Conservation (phyloP, 2,329 filamentous ascomycete species). For the Fusarium mangiferae region DNA sequence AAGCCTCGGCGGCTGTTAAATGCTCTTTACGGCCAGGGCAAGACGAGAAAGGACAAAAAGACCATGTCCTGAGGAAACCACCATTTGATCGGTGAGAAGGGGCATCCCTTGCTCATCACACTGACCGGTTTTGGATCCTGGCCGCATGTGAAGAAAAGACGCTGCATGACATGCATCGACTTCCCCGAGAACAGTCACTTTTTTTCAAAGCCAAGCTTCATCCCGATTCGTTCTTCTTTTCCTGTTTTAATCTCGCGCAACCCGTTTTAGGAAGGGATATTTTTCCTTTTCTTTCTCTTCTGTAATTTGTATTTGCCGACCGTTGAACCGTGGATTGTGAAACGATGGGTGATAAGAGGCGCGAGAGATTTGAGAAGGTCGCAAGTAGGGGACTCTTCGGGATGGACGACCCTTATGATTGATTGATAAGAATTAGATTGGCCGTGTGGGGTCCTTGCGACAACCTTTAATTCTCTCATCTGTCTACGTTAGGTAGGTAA, state of each 20-base stretch:
- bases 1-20: constrained; percentile 19
- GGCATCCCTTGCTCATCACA: constrained; percentile 9
- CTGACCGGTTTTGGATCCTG: constrained; percentile 2
- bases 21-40: neutral
- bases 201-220: neutral
- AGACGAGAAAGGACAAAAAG: neutral
- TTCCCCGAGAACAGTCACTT: neutral
- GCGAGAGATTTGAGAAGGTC: neutral
- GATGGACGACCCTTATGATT: neutral
- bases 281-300: too few relatives aligned
- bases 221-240: neutral
- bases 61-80: neutral
- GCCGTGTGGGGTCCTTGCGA: constrained; percentile 11
- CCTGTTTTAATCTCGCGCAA: constrained; percentile 1
- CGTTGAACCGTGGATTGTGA: neutral
- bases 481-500: neutral
- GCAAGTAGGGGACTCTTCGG: neutral
- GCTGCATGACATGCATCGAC: constrained; percentile 19
- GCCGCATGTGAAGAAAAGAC: constrained; percentile 17
- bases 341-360: neutral
- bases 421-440: constrained; percentile 1
- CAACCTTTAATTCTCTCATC: neutral
- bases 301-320: neutral
- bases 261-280: neutral
- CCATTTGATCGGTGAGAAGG: neutral